Conservation (phyloP, 1,284 basidiomycete genomes). For the Gomphus bonarii region DNA sequence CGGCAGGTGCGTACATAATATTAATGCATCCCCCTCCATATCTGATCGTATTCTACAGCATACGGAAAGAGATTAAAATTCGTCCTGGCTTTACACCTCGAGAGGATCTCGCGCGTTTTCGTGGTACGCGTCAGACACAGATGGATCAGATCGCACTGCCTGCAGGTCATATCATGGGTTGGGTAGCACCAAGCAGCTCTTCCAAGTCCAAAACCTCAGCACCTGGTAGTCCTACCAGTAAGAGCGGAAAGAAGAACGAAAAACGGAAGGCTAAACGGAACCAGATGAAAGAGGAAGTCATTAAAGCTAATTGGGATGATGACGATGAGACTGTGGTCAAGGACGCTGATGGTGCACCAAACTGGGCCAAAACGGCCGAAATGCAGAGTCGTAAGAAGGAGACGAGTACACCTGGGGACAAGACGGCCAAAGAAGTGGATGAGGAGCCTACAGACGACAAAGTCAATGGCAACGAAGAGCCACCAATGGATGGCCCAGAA, state of each 20-base stretch:
- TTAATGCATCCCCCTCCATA: not conserved
- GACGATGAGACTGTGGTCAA: constrained; percentile 25
- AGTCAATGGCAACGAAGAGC: not conserved
- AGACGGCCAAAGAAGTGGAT: not conserved
- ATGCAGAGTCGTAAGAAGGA: not conserved
- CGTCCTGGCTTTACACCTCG: constrained; percentile 91
- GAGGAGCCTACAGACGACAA: not conserved
- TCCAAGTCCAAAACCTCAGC: constrained; percentile 21
- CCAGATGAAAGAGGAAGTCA: constrained; percentile 21
- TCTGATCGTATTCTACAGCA: constrained; percentile 31
- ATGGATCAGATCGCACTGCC: constrained; percentile 53
- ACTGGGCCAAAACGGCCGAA: constrained; percentile 16
- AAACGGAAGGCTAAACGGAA: constrained; percentile 15
- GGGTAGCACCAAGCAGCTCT: constrained; percentile 44
- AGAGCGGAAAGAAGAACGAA: constrained; percentile 8
- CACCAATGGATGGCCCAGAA: not conserved
- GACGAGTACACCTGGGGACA: not conserved
- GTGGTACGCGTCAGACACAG: constrained; percentile 63
- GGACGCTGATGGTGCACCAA: constrained; percentile 10
- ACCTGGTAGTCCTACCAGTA: constrained; percentile 13
- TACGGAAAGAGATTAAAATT: constrained; percentile 85
- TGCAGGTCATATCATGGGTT: constrained; percentile 71
- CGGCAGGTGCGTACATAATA: constrained; percentile 64
- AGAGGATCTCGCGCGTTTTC: constrained; percentile 83
- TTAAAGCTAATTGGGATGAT: constrained; percentile 71